A percentile compares a stretch with the other conserved stretches of the same genome.
Evolutionary conservation across 2,329 filamentous ascomycete species (phyloP).

Genomic region (Graphium sp.): DNA sequence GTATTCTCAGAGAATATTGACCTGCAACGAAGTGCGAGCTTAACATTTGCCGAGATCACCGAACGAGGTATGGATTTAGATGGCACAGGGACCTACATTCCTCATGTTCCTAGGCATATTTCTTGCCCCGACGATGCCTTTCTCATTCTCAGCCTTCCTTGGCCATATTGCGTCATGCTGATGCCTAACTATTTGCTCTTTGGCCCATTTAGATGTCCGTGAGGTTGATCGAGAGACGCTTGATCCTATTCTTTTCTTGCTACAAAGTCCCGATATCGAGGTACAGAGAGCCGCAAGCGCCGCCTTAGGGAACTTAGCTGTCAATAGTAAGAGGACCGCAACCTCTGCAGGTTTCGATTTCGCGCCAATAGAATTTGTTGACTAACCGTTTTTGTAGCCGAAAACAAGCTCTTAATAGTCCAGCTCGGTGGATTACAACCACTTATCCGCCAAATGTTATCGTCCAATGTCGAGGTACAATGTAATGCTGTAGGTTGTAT

Average conservation of each 20-base stretch:
- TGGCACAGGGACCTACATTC: too few species aligned
- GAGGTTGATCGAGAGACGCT: slow-evolving; percentile 91
- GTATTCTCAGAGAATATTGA: slow-evolving; percentile 99
- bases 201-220: slow-evolving; percentile 94
- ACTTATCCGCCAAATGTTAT: slow-evolving; percentile 96
- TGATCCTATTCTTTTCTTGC: slow-evolving; percentile 85
- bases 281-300: slow-evolving; percentile 94
- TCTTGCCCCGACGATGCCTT: background rate
- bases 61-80: slow-evolving; percentile 64
- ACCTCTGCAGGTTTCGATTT: background rate
- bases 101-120: background rate
- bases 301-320: slow-evolving; percentile 85
- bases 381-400: slow-evolving; percentile 46
- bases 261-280: slow-evolving; percentile 91
- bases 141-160: too few species aligned
- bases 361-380: slow-evolving; percentile 1
- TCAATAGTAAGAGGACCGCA: slow-evolving; percentile 73
- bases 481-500: slow-evolving; percentile 99
- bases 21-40: slow-evolving; percentile 86
- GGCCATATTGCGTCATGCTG: too few species aligned
- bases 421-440: slow-evolving; percentile 78
- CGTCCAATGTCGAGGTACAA: slow-evolving; percentile 92
- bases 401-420: slow-evolving; percentile 96
- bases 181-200: slow-evolving; percentile 6
- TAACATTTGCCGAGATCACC: slow-evolving; percentile 98